Conservation (phyloP, 768 basidiomycete genomes). For the Leccinum sublutescens region DNA sequence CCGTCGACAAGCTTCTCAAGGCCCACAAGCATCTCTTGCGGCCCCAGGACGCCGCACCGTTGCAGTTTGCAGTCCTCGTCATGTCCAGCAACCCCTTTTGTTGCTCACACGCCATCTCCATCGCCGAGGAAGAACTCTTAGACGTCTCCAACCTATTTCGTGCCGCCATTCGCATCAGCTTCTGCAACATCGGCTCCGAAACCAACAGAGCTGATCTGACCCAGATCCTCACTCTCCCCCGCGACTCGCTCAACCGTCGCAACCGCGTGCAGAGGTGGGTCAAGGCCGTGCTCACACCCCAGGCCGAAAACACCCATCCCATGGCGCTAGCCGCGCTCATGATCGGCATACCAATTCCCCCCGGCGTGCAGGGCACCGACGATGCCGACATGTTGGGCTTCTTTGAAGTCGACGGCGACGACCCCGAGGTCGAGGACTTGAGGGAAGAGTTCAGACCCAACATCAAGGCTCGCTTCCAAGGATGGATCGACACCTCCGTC, state of each 20-base stretch:
- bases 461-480: slow-evolving; percentile 54
- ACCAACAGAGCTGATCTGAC: slow-evolving; percentile 40
- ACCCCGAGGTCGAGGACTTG: slow-evolving; percentile 59
- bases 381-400: slow-evolving; percentile 49
- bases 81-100: slow-evolving; percentile 33
- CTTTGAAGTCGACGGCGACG: slow-evolving; percentile 49
- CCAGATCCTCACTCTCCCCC: slow-evolving; percentile 45
- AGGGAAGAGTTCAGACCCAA: slow-evolving; percentile 60
- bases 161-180: slow-evolving; percentile 43
- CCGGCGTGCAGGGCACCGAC: slow-evolving; percentile 38
- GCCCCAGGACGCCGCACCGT: slow-evolving; percentile 47
- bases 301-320: slow-evolving; percentile 39
- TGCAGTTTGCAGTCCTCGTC: slow-evolving; percentile 45
- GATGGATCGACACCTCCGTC: slow-evolving; percentile 48
- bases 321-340: slow-evolving; percentile 67
- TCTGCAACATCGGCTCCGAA: slow-evolving; percentile 46
- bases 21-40: slow-evolving; percentile 56
- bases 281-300: slow-evolving; percentile 44
- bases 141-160: slow-evolving; percentile 45
- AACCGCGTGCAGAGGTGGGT: slow-evolving; percentile 54
- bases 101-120: slow-evolving; percentile 35
- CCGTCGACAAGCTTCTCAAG: slow-evolving; percentile 43
- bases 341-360: slow-evolving; percentile 49
- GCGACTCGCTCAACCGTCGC: slow-evolving; percentile 39
- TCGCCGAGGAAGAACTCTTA: slow-evolving; percentile 53